These are phyloP conservation scores for Vicia faba DNA, from an alignment of 306 rosid species.

Conservation along the genomic window DNA sequence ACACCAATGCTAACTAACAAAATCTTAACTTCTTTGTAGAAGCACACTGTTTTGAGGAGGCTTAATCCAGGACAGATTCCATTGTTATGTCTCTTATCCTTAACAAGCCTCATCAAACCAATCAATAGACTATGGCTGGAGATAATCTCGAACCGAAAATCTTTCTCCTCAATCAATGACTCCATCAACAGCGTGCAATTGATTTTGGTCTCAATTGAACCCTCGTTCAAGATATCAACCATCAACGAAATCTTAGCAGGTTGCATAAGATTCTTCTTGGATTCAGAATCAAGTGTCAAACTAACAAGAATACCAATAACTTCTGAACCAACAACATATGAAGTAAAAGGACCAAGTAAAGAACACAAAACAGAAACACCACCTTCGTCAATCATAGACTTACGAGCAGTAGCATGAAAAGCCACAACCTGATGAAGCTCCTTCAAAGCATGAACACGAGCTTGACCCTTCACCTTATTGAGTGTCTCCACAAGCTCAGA, in stretches of 20 bases:
- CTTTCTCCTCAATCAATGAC: constrained; percentile 58
- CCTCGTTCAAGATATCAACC: constrained; percentile 76
- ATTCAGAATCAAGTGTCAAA: constrained; percentile 66
- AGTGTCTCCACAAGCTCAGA: constrained; percentile 68
- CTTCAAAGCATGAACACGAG: constrained; percentile 75
- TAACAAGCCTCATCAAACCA: constrained; percentile 75
- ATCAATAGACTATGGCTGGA: constrained; percentile 73
- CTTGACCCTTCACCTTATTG: constrained; percentile 74
- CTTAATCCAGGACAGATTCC: constrained; percentile 62
- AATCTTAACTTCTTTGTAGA: constrained; percentile 57
- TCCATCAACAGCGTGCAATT: constrained; percentile 64
- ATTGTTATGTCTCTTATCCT: constrained; percentile 59
- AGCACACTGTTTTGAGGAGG: constrained; percentile 55
- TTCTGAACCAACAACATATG: constrained; percentile 76
- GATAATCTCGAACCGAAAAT: constrained; percentile 55
- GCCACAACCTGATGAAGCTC: constrained; percentile 65
- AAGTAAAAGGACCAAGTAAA: constrained; percentile 71
- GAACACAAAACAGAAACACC: constrained; percentile 61
- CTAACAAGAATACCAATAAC: constrained; percentile 66
- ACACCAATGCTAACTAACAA: constrained; percentile 72
- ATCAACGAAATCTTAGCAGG: constrained; percentile 71
- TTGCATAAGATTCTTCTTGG: constrained; percentile 57
- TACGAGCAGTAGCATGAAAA: constrained; percentile 59
- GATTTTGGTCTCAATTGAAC: constrained; percentile 70
- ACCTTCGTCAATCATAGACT: constrained; percentile 58